Percentiles rank a stretch among this genome's conserved stretches.
phyloP scores from a whole-genome alignment of 2,329 filamentous ascomycete genomes.

The Aspergillus brasiliensis region DNA sequence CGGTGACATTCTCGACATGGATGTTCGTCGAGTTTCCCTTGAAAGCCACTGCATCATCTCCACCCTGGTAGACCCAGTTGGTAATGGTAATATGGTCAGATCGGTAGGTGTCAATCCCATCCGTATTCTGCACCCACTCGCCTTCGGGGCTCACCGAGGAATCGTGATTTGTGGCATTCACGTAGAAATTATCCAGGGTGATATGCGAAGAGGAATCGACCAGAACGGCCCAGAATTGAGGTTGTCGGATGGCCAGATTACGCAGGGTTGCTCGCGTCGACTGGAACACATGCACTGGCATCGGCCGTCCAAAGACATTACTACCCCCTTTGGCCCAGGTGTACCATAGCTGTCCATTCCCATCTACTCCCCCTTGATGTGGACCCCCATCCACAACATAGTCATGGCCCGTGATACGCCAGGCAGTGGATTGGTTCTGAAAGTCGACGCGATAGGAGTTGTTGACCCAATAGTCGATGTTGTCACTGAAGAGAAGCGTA shows the following conservation, averaged over 20 bases:
- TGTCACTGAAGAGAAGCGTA: constrained; percentile 41
- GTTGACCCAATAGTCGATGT: constrained; percentile 56
- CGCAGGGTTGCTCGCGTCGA: constrained; percentile 53
- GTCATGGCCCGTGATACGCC: constrained; percentile 57
- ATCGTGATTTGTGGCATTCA: constrained; percentile 51
- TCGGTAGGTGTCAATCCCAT: constrained; percentile 56
- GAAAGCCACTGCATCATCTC: constrained; percentile 44
- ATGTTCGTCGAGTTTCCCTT: constrained; percentile 47
- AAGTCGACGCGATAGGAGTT: constrained; percentile 56
- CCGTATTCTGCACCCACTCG: constrained; percentile 54
- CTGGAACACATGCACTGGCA: constrained; percentile 54
- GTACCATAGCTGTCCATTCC: constrained; percentile 65
- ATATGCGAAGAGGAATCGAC: constrained; percentile 53
- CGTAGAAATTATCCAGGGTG: constrained; percentile 56
- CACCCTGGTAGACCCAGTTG: constrained; percentile 29
- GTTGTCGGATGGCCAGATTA: constrained; percentile 52
- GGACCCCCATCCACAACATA: constrained; percentile 50
- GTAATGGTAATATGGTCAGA: constrained; percentile 44
- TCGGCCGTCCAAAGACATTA: constrained; percentile 55
- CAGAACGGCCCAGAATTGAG: constrained; percentile 55
- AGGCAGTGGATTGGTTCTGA: constrained; percentile 59
- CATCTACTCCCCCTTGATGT: constrained; percentile 56
- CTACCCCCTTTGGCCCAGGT: constrained; percentile 48
- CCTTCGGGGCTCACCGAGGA: not conserved
- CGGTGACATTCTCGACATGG: constrained; percentile 43